phyloP scores from a whole-genome alignment of 139 green algal genomes.

The Bryopsis sp. region DNA sequence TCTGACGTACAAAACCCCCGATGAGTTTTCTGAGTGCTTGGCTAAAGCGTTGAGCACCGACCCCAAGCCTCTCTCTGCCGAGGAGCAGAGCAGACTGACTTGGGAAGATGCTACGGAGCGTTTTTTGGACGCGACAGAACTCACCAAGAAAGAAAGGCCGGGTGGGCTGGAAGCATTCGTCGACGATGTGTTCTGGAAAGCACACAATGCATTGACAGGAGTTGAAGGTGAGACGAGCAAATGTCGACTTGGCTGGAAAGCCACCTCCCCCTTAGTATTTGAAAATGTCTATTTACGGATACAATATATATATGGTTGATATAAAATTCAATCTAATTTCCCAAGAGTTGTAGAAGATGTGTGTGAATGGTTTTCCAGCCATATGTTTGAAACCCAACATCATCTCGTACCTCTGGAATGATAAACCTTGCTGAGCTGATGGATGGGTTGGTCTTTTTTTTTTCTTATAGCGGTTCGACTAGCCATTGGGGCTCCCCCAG shows the following conservation, averaged over 20 bases:
- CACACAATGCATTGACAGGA: conserved; percentile 51
- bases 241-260: not conserved
- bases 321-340: too few species aligned
- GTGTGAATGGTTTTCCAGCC: too few species aligned
- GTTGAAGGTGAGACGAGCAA: too few species aligned
- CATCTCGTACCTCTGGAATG: too few species aligned
- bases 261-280: not conserved
- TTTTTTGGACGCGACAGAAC: conserved; percentile 27
- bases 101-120: conserved; percentile 35
- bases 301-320: too few species aligned
- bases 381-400: too few species aligned
- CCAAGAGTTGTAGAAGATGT: too few species aligned
- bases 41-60: conserved; percentile 53
- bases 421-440: too few species aligned
- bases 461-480: too few species aligned
- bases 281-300: too few species aligned
- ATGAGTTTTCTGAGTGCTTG: conserved; percentile 83
- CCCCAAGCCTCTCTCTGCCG: conserved; percentile 57
- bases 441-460: too few species aligned
- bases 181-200: conserved; percentile 48
- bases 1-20: conserved; percentile 64
- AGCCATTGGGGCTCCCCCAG: too few species aligned
- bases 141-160: conserved; percentile 20
- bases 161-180: conserved; percentile 29
- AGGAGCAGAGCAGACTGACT: conserved; percentile 73